Evolutionary conservation across 2,329 filamentous ascomycete genomes (phyloP).

Genomic region (Endocalyx cinctus): DNA sequence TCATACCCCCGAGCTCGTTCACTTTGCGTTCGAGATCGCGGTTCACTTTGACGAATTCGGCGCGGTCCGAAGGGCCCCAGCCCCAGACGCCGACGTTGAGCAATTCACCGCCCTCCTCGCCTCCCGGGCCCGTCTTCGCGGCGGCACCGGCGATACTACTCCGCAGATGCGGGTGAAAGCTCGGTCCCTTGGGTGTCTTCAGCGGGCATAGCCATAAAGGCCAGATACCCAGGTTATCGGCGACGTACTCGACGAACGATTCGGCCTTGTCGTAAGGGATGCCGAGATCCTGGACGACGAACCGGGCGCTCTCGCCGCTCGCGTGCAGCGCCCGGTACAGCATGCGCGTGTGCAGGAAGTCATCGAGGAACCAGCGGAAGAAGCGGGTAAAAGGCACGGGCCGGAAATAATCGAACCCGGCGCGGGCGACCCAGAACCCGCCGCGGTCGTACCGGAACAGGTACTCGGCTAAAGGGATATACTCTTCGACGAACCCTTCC

Average conservation of each 20-base stretch:
- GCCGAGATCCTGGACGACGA: conserved; percentile 65
- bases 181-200: conserved; percentile 42
- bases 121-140: conserved; percentile 11
- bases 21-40: conserved; percentile 67
- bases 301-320: conserved; percentile 58
- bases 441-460: conserved; percentile 74
- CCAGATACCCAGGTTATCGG: conserved; percentile 49
- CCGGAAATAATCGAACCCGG: conserved; percentile 63
- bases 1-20: conserved; percentile 66
- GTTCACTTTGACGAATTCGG: conserved; percentile 65
- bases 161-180: conserved; percentile 51
- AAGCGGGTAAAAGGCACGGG: conserved; percentile 60
- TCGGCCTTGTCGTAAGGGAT: conserved; percentile 49
- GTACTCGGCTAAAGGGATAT: conserved; percentile 66
- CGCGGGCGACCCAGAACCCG: conserved; percentile 67
- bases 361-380: conserved; percentile 65
- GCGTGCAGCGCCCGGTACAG: conserved; percentile 68
- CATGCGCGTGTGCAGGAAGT: conserved; percentile 70
- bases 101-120: conserved; percentile 29
- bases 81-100: conserved; percentile 76
- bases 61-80: conserved; percentile 55
- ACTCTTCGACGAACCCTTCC: conserved; percentile 37
- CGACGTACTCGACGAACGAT: conserved; percentile 52
- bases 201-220: conserved; percentile 58
- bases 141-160: conserved; percentile 10